Conservation (phyloP, 1,284 basidiomycete species). For the Puccinia triticina region DNA sequence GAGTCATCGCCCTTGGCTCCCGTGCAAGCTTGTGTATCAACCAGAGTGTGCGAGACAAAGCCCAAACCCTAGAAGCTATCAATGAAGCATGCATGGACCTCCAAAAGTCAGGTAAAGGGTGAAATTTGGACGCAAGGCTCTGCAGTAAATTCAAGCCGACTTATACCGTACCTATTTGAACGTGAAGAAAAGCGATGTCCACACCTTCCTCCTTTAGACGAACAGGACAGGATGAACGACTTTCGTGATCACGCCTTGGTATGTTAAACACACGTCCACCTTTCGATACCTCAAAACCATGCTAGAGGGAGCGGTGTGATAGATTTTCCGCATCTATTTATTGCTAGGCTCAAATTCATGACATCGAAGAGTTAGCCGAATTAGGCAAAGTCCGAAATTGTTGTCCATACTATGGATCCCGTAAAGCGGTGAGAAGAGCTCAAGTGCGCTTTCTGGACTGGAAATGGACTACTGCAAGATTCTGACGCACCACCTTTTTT, state of each 20-base stretch:
- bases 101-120: slow-evolving; percentile 68
- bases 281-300: neutral
- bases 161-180: slow-evolving; percentile 54
- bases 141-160: slow-evolving; percentile 23
- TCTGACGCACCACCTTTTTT: neutral
- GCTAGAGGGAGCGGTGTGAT: neutral
- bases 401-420: slow-evolving; percentile 92
- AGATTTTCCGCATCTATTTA: neutral
- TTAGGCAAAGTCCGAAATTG: slow-evolving; percentile 71
- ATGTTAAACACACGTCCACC: neutral
- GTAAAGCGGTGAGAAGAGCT: slow-evolving; percentile 82
- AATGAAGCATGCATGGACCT: slow-evolving; percentile 91
- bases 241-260: slow-evolving; percentile 86
- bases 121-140: slow-evolving; percentile 1
- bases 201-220: slow-evolving; percentile 74
- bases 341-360: slow-evolving; percentile 76
- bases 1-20: slow-evolving; percentile 82
- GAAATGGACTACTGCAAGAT: slow-evolving; percentile 50
- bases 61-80: slow-evolving; percentile 69
- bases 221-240: slow-evolving; percentile 75
- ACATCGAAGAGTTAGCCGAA: slow-evolving; percentile 87
- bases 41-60: slow-evolving; percentile 69
- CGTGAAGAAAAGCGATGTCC: slow-evolving; percentile 72
- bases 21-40: slow-evolving; percentile 93
- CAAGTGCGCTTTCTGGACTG: slow-evolving; percentile 66